phyloP scores from a whole-genome alignment of 306 rosid species.

The Acacia crassicarpa region DNA sequence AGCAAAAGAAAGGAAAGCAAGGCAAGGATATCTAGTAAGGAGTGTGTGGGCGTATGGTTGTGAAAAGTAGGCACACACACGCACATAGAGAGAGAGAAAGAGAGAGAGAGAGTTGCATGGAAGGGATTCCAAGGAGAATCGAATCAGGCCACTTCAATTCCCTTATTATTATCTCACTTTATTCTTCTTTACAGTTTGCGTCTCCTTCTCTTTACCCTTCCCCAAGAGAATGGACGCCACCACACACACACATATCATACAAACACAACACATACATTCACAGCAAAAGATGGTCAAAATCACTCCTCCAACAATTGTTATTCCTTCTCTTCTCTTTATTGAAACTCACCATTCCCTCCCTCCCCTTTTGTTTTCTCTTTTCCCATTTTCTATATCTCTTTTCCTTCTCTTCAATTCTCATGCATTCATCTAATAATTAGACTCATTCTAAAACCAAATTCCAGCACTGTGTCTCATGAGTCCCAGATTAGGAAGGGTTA shows the following conservation, averaged over 20 bases:
- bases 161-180: slow-evolving; percentile 34
- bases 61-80: neutral
- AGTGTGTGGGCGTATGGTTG: neutral
- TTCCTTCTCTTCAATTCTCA: neutral
- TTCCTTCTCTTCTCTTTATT: slow-evolving; percentile 67
- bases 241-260: slow-evolving; percentile 21
- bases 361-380: slow-evolving; percentile 15
- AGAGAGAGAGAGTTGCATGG: slow-evolving; percentile 55
- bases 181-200: slow-evolving; percentile 70
- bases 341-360: slow-evolving; percentile 58
- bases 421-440: neutral
- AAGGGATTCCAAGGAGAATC: slow-evolving; percentile 71
- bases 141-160: slow-evolving; percentile 47
- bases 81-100: neutral
- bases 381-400: slow-evolving; percentile 10
- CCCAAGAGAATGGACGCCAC: slow-evolving; percentile 76
- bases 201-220: slow-evolving; percentile 64
- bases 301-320: slow-evolving; percentile 61
- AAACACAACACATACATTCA: slow-evolving; percentile 32
- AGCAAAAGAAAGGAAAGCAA: neutral
- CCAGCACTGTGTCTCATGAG: too few relatives aligned
- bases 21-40: neutral
- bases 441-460: too few relatives aligned
- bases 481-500: too few relatives aligned
- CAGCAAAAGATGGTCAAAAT: slow-evolving; percentile 75